These are phyloP conservation scores for Podospora australis DNA, from an alignment of 495 filamentous ascomycete genomes.

Conservation along the genomic window DNA sequence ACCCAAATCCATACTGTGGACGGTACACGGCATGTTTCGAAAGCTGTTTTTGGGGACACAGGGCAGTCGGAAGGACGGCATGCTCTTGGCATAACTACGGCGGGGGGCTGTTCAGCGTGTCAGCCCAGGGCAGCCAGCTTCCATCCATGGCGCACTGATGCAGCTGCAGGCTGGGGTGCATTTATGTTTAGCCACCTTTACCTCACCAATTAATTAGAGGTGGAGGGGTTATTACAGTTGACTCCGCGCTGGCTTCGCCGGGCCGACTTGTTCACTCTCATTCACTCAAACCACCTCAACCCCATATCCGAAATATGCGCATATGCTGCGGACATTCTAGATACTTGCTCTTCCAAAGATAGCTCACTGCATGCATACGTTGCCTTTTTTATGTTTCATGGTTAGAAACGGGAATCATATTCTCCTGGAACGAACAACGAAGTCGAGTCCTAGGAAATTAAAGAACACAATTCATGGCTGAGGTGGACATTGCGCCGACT, in stretches of 20 bases:
- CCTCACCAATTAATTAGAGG: slow-evolving; percentile 7
- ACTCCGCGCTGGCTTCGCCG: slow-evolving; percentile 3
- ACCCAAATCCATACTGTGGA: background rate
- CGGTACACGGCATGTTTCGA: background rate
- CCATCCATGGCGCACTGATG: background rate
- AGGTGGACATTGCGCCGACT: slow-evolving; percentile 64
- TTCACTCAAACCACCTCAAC: slow-evolving; percentile 7
- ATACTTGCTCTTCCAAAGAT: background rate
- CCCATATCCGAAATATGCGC: background rate
- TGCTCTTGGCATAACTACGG: slow-evolving; percentile 1
- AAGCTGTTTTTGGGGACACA: background rate
- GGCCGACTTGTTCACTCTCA: background rate
- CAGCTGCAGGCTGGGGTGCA: slow-evolving; percentile 1
- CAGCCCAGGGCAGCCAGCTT: too few relatives aligned
- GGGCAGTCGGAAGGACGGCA: too few relatives aligned
- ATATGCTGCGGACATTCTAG: background rate
- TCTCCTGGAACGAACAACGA: too few relatives aligned
- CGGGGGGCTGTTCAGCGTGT: background rate
- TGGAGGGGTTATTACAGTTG: slow-evolving; percentile 3
- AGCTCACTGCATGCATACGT: slow-evolving; percentile 7
- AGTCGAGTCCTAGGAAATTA: too few relatives aligned
- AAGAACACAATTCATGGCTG: slow-evolving; percentile 52
- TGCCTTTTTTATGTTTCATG: slow-evolving; percentile 17
- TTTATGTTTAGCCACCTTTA: slow-evolving; percentile 7
- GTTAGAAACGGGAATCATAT: slow-evolving; percentile 11